These are phyloP conservation scores for Rutstroemia sp. DNA, from an alignment of 2,329 filamentous ascomycete species.

Conservation along the genomic window DNA sequence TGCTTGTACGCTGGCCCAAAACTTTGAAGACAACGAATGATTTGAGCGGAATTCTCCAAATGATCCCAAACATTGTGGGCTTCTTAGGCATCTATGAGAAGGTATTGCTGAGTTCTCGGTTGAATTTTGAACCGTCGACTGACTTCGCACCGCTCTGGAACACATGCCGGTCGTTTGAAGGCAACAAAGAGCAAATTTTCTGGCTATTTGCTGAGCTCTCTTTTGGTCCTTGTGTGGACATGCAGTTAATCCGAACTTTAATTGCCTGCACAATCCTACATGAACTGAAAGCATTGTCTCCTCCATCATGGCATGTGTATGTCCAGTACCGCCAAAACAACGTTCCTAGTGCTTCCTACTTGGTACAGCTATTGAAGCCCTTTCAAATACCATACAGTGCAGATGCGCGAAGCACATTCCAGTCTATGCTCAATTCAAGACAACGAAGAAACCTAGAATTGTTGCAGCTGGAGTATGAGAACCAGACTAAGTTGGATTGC, in stretches of 20 bases:
- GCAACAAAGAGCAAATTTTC: constrained; percentile 34
- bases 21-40: constrained; percentile 20
- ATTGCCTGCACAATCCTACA: constrained; percentile 37
- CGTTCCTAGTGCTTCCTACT: constrained; percentile 26
- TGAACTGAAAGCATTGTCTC: constrained; percentile 31
- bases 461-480: constrained; percentile 28
- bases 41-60: constrained; percentile 26
- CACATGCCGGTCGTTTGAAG: constrained; percentile 25
- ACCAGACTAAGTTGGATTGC: constrained; percentile 31
- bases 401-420: constrained; percentile 15
- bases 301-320: constrained; percentile 33
- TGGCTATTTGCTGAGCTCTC: constrained; percentile 40
- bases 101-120: constrained; percentile 33
- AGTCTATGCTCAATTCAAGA: constrained; percentile 9
- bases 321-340: constrained; percentile 31
- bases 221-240: constrained; percentile 33
- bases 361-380: constrained; percentile 30
- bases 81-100: constrained; percentile 27
- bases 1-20: constrained; percentile 23
- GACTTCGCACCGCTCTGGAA: constrained; percentile 39
- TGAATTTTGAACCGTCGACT: constrained; percentile 31
- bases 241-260: constrained; percentile 36
- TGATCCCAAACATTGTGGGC: constrained; percentile 33
- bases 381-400: constrained; percentile 26
- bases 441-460: constrained; percentile 13